Base-by-base conservation (phyloP, 495 filamentous ascomycete genomes). In the Tuber microsphaerosporum region DNA sequence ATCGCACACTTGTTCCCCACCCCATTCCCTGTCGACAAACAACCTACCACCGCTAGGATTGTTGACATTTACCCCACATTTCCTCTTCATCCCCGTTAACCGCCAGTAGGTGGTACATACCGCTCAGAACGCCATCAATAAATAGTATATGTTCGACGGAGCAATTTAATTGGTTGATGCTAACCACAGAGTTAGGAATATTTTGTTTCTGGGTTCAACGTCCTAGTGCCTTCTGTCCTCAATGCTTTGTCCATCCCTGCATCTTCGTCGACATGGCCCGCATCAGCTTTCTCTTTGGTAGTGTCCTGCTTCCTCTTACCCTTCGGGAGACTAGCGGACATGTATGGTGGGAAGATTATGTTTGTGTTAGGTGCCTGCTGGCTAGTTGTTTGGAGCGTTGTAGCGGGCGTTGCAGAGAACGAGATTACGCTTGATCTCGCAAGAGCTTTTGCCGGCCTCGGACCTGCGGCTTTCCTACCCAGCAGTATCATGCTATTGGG, bases 161-260 rank as follows among this genome's bases (percentile, higher is more conserved):
- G 74, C 1, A 9, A 16, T 71, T 46, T 74, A 71, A 79, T 79
- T 79, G 77, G 77, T 73, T 75, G 65, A 75, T 61, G 70, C 76
- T 79, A 46, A 79, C 75, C 51, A 19, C 69, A 65, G 56, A 37
- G 17, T 44, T 75, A 87, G 86, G 89, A 96, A 85, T 97, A 92
- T 84, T 94, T 93, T 81, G 90, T 94, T 48, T 93, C 91, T 65
- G 93, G 93, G 69, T 97, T 94, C 83, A 94, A 92, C 79, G 89
- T 96, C 77, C 86, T 97, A 72, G 84, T 94, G 2, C 93, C 93
- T 14, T 88, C 89, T 0, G 79, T 97, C 16, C 84, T 89, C 41
- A 80, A 83, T 22, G 87, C 89, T 34, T 86, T 96, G 5, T 69
- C 89, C 16, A 93, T 96, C 51, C 89, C 92, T 0, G 80, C 86